Evolutionary conservation across 495 filamentous ascomycete species (phyloP), one percentile per base, ranked within the genome.

Genomic region (Penicillium ucsense): DNA sequence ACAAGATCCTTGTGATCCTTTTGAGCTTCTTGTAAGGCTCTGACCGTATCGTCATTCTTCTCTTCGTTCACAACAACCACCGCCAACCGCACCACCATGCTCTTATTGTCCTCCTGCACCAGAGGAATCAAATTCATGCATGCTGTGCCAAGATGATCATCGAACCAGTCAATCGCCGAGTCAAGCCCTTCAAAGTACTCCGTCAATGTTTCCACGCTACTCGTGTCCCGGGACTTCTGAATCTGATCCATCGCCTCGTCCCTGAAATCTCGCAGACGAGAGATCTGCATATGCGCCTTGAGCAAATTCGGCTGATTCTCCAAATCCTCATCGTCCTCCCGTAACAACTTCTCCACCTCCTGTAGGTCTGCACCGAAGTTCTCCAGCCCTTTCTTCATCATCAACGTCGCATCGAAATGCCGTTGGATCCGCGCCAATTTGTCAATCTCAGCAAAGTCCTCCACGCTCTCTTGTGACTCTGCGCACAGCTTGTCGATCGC

Each of bases 241-340:
- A 91, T 90, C 74, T 97, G 92, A 57, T 95, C 87, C 79, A 99
- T 88, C 3, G 94, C 89, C 67, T 91, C 86, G 67, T 95, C 92
- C 41, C 89, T 79, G 50, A 97, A 94, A 61, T 97, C 91, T 51
- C 90, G 77, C 66, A 99, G 65, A 60, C 86, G 80, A 6, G 89
- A 95, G 46, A 99, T 79, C 58, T 87, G 85, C 71, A 92, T 94
- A 67, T 99, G 92, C 34, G 89, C 75, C 38, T 81, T 74, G 35
- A 99, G 72, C 40, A 99, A 65, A 65, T 97, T 95, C 31, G 89
- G 89, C 81, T 96, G 94, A 51, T 85, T 86, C 67, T 94, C 88
- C 53, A 79, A 52, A 62, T 97, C 89, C 39, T 78, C 73, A 51
- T 94, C 88, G 65, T 97, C 91, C 53, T 88, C 80, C 42, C 70